Conservation (phyloP, 345 rosid genomes). For the Draba incana region DNA sequence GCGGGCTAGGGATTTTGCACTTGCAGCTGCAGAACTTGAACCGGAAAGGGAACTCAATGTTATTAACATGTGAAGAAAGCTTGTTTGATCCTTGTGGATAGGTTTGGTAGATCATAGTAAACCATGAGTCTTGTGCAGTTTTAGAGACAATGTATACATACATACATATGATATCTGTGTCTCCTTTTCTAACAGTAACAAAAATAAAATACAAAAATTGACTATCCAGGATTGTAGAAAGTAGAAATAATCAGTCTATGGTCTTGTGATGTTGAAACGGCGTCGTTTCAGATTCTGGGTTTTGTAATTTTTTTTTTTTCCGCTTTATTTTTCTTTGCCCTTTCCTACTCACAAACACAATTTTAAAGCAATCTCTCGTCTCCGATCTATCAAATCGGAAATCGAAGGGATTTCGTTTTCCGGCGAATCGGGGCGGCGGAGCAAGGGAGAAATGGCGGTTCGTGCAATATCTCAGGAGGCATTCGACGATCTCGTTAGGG, state of each 20-base stretch:
- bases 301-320: not conserved
- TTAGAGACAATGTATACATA: not conserved
- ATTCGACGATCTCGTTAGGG: conserved; percentile 80
- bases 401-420: not conserved
- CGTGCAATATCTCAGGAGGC: conserved; percentile 88
- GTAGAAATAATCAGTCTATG: too few relatives aligned
- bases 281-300: not conserved
- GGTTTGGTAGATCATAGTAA: conserved; percentile 33
- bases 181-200: not conserved
- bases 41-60: conserved; percentile 28
- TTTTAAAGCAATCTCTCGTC: not conserved
- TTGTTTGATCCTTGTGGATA: conserved; percentile 36
- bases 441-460: conserved; percentile 48
- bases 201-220: too few relatives aligned
- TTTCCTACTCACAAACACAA: conserved; percentile 10
- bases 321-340: not conserved
- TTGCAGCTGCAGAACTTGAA: conserved; percentile 51
- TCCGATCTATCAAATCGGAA: conserved; percentile 12
- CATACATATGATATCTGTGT: not conserved
- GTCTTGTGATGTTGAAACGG: not conserved
- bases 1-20: conserved; percentile 60
- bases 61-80: conserved; percentile 14
- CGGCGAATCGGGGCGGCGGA: conserved; percentile 46
- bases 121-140: conserved; percentile 33
- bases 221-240: too few relatives aligned